Conservation (phyloP, 176 grass and related monocot genomes). For the Lolium perenne region DNA sequence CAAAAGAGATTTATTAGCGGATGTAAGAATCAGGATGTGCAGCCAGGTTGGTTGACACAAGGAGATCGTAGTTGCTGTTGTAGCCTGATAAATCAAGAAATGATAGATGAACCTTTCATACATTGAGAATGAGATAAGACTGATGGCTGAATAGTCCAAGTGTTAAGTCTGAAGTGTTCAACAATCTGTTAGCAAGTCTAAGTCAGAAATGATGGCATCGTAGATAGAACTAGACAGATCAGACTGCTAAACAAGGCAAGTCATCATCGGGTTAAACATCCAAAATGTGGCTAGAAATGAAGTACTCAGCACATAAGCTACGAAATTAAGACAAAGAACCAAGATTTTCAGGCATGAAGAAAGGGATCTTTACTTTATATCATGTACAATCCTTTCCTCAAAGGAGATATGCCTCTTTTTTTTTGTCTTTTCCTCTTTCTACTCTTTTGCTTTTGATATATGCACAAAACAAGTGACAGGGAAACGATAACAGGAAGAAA, state of each 20-base stretch:
- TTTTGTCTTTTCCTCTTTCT: background rate
- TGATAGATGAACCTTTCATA: background rate
- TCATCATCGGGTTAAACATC: background rate
- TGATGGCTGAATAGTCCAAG: background rate
- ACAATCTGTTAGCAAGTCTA: background rate
- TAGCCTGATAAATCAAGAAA: background rate
- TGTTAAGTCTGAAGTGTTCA: background rate
- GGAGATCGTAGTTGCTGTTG: background rate
- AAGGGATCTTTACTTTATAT: conserved; percentile 58
- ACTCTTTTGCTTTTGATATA: conserved; percentile 31
- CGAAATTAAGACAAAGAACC: background rate
- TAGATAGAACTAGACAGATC: background rate
- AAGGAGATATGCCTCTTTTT: conserved; percentile 39
- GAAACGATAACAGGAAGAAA: conserved; percentile 42
- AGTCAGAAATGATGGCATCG: background rate
- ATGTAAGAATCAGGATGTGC: too few species aligned
- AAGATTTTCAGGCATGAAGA: conserved; percentile 30
- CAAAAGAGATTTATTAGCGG: too few species aligned
- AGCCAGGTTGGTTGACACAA: too few species aligned
- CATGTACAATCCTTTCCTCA: conserved; percentile 59
- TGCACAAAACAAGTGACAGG: conserved; percentile 43
- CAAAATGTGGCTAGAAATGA: conserved; percentile 24
- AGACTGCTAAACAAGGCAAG: background rate
- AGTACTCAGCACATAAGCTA: background rate
- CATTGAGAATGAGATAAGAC: background rate